Base-by-base conservation (phyloP, 1,139 yeast genomes). In the Saccharomyces hybrid region DNA sequence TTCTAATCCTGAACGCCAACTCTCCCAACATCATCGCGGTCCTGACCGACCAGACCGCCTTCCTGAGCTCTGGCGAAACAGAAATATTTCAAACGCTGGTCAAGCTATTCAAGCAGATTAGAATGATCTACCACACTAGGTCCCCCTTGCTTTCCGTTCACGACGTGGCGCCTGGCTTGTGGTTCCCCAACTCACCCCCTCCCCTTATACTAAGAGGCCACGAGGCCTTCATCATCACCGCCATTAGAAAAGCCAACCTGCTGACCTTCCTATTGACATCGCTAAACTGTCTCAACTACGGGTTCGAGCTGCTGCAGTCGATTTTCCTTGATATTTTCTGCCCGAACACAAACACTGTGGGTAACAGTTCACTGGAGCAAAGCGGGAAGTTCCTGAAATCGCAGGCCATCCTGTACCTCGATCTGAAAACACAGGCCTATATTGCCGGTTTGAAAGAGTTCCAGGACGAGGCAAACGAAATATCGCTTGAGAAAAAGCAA, bases 351-450 rank as follows among this genome's bases (percentile, higher is more conserved):
- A 72, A 26, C 14, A 48, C 51, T 5, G 49, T 48, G n/a, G 29
- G 38, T 9, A 53, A 50, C 29, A 50, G 49, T 21, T 51, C 58
- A 6, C 26, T 58, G 28, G 67, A 64, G 19, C 63, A 60, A 47
- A 59, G 61, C 31, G 69, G 70, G 28, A 84, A 88, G 62, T 74
- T 93, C 49, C 74, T 88, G 57, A 90, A 90, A 68, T 82, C 87
- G 5, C 96, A 88, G 62, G 90, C 96, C 0, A 83, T 81, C 2
- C 72, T 93, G 54, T 89, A 79, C 63, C 75, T 93, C 53, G 97
- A 93, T 63, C 76, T 93, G 66, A 93, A 93, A 68, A 93, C 99
- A 0, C 99, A 93, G 71, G 96, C 96, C 0, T 93, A 84, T 65
- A 90, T 93, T 27, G 85, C 96, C 0, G 96, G 96, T 0, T 73